Percentiles rank a stretch among this genome's conserved stretches.
These are phyloP conservation scores for Chaetoscypha palmicola DNA, from an alignment of 2,329 filamentous ascomycete species.

Conservation along the genomic window DNA sequence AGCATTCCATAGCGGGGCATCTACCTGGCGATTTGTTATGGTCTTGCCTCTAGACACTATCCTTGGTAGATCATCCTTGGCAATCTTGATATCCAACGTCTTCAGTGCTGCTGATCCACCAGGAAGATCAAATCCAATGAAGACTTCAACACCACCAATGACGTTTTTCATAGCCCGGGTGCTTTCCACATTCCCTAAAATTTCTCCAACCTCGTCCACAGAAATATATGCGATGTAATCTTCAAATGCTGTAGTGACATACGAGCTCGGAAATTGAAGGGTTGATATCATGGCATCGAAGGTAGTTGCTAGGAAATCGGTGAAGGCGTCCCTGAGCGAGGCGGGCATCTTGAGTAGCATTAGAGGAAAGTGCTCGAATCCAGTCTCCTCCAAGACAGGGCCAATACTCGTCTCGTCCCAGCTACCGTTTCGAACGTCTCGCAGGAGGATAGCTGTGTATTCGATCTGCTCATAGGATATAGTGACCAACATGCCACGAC, in stretches of 20 bases:
- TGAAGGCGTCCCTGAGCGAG: conserved; percentile 35
- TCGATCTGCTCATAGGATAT: conserved; percentile 27
- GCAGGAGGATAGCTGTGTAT: conserved; percentile 27
- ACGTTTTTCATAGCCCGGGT: conserved; percentile 15
- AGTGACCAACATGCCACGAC: conserved; percentile 22
- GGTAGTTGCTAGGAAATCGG: conserved; percentile 35
- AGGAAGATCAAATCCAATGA: conserved; percentile 27
- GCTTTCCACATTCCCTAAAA: conserved; percentile 7
- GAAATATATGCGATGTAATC: conserved; percentile 25
- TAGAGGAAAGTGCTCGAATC: conserved; percentile 38
- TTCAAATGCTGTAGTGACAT: conserved; percentile 31
- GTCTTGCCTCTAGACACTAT: conserved; percentile 24
- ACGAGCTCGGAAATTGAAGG: conserved; percentile 32
- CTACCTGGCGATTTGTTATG: conserved; percentile 9
- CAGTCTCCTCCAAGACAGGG: conserved; percentile 10
- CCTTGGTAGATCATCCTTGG: conserved; percentile 33
- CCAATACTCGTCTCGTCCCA: conserved; percentile 13
- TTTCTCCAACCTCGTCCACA: conserved; percentile 17
- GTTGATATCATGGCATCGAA: conserved; percentile 38
- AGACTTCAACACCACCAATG: conserved; percentile 25
- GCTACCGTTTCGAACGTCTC: conserved; percentile 8
- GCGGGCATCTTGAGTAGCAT: conserved; percentile 40
- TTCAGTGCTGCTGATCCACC: conserved; percentile 29
- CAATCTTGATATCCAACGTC: conserved; percentile 37
- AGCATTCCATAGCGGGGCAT: conserved; percentile 34